Evolutionary conservation across 2,329 filamentous ascomycete species (phyloP).

Genomic region (Zymoseptoria tritici): DNA sequence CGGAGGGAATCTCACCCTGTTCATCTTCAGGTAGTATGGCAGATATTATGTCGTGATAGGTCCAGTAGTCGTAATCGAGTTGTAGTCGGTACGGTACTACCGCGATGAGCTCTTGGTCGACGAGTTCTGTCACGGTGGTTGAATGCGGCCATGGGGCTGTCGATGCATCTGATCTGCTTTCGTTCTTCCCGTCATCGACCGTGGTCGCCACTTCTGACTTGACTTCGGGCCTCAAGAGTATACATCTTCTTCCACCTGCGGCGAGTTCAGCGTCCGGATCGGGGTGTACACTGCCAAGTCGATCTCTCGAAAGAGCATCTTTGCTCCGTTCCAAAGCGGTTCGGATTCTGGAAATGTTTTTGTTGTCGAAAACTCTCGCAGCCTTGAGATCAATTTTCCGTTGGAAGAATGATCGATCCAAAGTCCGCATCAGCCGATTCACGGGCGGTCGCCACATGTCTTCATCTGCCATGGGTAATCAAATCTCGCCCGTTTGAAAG

Average conservation of each 20-base stretch:
- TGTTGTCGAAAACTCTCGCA: constrained; percentile 67
- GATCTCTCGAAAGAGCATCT: constrained; percentile 59
- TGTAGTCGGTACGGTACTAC: constrained; percentile 68
- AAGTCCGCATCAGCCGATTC: constrained; percentile 67
- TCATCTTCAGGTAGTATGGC: constrained; percentile 74
- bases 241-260: constrained; percentile 37
- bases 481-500: not conserved
- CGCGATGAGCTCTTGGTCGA: constrained; percentile 59
- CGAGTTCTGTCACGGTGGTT: constrained; percentile 57
- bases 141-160: constrained; percentile 62
- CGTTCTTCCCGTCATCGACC: not conserved
- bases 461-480: constrained; percentile 19
- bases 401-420: constrained; percentile 78
- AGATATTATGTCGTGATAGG: constrained; percentile 73
- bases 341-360: constrained; percentile 65
- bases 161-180: constrained; percentile 2
- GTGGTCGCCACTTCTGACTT: constrained; percentile 21
- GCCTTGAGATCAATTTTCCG: constrained; percentile 70
- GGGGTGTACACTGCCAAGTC: constrained; percentile 54
- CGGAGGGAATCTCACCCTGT: constrained; percentile 72
- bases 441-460: constrained; percentile 70
- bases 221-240: constrained; percentile 40
- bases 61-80: constrained; percentile 81
- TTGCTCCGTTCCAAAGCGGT: constrained; percentile 56
- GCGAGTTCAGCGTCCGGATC: constrained; percentile 54